Conservation (phyloP, 257 asterid species). For the Coffea canephora region DNA sequence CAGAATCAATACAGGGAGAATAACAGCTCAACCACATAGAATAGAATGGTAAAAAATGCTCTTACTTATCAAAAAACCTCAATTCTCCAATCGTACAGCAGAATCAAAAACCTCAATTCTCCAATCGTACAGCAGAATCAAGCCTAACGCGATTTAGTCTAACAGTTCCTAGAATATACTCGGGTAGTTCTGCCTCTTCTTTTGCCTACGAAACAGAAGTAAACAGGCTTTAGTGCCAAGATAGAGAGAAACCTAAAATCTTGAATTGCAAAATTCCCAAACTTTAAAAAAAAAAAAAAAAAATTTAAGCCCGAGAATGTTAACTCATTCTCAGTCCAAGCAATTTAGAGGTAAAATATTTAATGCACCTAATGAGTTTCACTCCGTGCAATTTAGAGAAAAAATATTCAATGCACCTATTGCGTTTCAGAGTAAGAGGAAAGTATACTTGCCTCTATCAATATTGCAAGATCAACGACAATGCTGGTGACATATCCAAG, state of each 20-base stretch:
- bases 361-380: not conserved
- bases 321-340: not conserved
- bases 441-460: constrained; percentile 68
- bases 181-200: constrained; percentile 91
- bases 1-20: not conserved
- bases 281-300: not conserved
- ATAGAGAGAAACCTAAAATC: not conserved
- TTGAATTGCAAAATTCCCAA: not conserved
- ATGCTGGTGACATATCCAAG: constrained; percentile 90
- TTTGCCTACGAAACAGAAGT: constrained; percentile 54
- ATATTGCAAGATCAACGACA: constrained; percentile 91
- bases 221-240: not conserved
- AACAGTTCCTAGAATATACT: constrained; percentile 88
- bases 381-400: not conserved
- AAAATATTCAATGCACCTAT: too few relatives aligned
- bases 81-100: constrained; percentile 62
- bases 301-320: not conserved
- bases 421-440: constrained; percentile 4
- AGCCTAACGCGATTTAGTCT: constrained; percentile 66
- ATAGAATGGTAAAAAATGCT: not conserved
- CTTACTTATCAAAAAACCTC: constrained; percentile 20
- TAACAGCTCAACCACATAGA: not conserved
- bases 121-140: constrained; percentile 76
- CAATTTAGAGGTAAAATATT: not conserved
- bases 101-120: constrained; percentile 43